phyloP scores from a whole-genome alignment of 2,329 filamentous ascomycete genomes.

The Pleurostoma richardsiae region DNA sequence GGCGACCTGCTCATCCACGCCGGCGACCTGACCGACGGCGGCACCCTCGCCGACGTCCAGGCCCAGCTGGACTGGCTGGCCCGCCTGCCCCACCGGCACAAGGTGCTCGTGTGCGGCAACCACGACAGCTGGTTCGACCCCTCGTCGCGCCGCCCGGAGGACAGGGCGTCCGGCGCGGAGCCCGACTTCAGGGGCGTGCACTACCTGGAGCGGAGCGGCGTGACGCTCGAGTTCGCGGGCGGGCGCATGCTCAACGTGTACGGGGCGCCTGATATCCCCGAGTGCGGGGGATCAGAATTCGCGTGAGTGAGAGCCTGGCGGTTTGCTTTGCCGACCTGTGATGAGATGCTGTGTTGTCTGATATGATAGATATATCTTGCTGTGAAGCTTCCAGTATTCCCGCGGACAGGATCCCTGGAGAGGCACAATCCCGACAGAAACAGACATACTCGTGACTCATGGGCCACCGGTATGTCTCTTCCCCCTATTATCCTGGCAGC shows the following conservation, averaged over 20 bases:
- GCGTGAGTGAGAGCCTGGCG: slow-evolving; percentile 37
- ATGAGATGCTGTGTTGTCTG: neutral
- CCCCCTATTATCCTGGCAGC: neutral
- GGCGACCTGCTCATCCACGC: slow-evolving; percentile 88
- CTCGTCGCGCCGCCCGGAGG: slow-evolving; percentile 50
- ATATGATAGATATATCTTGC: neutral
- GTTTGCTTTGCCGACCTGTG: neutral
- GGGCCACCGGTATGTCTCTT: slow-evolving; percentile 58
- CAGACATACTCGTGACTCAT: slow-evolving; percentile 78
- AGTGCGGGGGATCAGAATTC: slow-evolving; percentile 65
- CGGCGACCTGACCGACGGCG: slow-evolving; percentile 75
- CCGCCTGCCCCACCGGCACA: slow-evolving; percentile 68
- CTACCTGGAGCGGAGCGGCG: slow-evolving; percentile 68
- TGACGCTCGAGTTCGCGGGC: slow-evolving; percentile 58
- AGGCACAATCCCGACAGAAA: slow-evolving; percentile 63
- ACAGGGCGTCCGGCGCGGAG: slow-evolving; percentile 42
- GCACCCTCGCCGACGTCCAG: slow-evolving; percentile 70
- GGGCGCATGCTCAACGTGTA: slow-evolving; percentile 65
- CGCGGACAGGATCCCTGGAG: slow-evolving; percentile 64
- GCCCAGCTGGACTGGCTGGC: slow-evolving; percentile 79
- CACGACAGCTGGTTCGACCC: slow-evolving; percentile 84
- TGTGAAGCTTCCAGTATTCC: slow-evolving; percentile 64
- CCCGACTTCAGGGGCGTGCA: slow-evolving; percentile 64
- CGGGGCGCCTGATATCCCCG: slow-evolving; percentile 76
- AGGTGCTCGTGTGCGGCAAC: slow-evolving; percentile 81